Evolutionary conservation across 2,329 filamentous ascomycete species (phyloP), one percentile per base, ranked within the genome.

Genomic region (Aspergillus thermomutatus): DNA sequence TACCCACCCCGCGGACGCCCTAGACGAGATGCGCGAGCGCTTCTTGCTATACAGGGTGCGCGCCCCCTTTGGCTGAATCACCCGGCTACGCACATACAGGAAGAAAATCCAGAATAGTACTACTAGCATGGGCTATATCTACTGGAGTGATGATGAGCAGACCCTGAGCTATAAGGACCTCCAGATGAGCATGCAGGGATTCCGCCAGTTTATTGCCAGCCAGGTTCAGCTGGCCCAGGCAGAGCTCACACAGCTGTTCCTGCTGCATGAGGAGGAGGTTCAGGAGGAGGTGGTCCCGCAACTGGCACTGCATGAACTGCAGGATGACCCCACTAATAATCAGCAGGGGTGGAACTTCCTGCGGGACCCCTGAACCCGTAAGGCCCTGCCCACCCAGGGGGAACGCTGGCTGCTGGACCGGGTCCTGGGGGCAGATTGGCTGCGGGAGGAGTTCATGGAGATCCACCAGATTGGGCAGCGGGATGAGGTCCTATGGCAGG

Each of bases 111-210:
- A 55, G 45, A 55, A 52, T 6, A 55, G 8, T 10, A 58, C 49
- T 3, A 58, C 37, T 6, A 54, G 41, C 26, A 8, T 45, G 1
- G 11, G 52, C 26, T 55, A 52, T 41, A 58, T 58, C 26, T 52
- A 58, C 21, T 58, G n/a, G 52, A 58, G 49, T 7, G 19, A 58
- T 37, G 10, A 58, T 43, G n/a, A 55, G 40, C 6, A 57, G 49
- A 54, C 23, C 7, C 23, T 57, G 8, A 54, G 26, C 26, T 58
- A 58, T n/a, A 37, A 52, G 3, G 19, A 52, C 2, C 48, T 52
- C 2, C 3, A 21, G 8, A 34, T 58, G 3, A 55, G 9, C 3
- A 58, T 58, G 10, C 1, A n/a, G 0, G 21, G 45, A 0, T 37
- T 58, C 5, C 5, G 6, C 4, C 3, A n/a, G 3, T 58, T 58